Evolutionary conservation across 202 grass and related monocot genomes (phyloP), one percentile per base, ranked within the genome.

Genomic region (Dendrocalamus latiflorus): DNA sequence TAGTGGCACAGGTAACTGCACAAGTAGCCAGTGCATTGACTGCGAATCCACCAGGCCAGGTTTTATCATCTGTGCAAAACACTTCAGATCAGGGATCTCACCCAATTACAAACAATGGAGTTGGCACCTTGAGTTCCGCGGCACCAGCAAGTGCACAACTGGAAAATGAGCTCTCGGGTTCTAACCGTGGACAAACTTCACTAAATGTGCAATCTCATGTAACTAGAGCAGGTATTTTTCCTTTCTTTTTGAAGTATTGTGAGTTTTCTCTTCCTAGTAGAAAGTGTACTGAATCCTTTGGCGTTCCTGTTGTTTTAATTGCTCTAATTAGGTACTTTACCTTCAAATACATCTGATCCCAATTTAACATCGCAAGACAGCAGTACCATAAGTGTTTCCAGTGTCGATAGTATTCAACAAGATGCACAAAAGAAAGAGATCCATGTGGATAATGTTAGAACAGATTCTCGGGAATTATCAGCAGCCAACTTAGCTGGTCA

Each of bases 1-100:
- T 93, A 77, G 78, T 84, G 55, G 82, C 88, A 85, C 91, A 97
- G 53, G 71, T 87, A 70, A 89, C 53, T 72, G 68, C 87, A 81
- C 77, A 72, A 13, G 63, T 87, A 80, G 81, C 80, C 57, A 89
- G 61, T 93, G 86, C 83, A 54, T 70, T 90, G 72, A 36, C 30
- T 71, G 69, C 24, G 0, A 92, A 81, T 77, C 68, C 56, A 49
- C 74, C 56, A 53, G 80, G 39, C 55, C 81, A 88, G 82, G 70
- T 71, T 62, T 84, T 49, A 17, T 85, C 81, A 79, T 79, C 80
- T 80, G 70, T 30, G 61, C 83, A 84, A 50, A 86, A 74, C 68
- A 50, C 81, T 75, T 72, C 44, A 70, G 24, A 57, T 45, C 89
- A 85, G 78, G 87, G 77, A 76, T 72, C 86, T 87, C 47, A 67